Evolutionary conservation across 352 stramenopile species (phyloP), one percentile per base, ranked within the genome.

Genomic region (Globisporangium viniferum): DNA sequence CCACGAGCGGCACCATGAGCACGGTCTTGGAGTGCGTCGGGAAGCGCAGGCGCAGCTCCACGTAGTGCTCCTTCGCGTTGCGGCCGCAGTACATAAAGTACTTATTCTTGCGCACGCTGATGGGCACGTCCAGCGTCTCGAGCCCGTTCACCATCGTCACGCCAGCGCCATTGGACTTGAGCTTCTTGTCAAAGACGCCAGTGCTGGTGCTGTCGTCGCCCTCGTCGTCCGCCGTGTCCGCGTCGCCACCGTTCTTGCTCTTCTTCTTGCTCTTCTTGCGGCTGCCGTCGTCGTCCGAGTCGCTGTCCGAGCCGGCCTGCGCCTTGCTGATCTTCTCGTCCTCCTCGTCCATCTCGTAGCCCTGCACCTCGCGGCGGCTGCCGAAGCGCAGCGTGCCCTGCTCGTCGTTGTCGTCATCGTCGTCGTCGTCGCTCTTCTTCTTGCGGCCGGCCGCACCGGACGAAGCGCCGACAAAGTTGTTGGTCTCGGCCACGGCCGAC

Each of bases 311-410:
- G 57, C 82, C 86, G 9, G 88, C 74, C 57, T 90, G 77, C 29
- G 79, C 69, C 35, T 90, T 79, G 3, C 75, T 82, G 68, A 92
- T 89, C 53, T 94, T 87, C 36, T 97, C 88, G 59, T 99, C 96
- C 53, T 99, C 95, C 54, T 99, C 97, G 73, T 98, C 97, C 71
- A 97, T 96, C 56, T 96, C 87, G 62, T 98, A 96, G 49, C 89
- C 91, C 39, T 84, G 83, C 35, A 93, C 82, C 75, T 97, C 91
- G 31, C 88, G 74, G 46, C 81, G 84, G 31, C 75, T 81, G n/a
- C 86, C 87, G 65, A 96, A 95, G 55, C 83, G 81, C 48, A 96
- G 86, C 65, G 82, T 97, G 65, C 82, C 89, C 73, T 97, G 93
- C 67, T 96, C 88, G 39, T 97, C 81, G 33, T 90, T 85, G 44